Percentiles rank a stretch among this genome's conserved stretches.
Evolutionary conservation across 441 rosid species (phyloP).

Genomic region (Gossypium aridum): DNA sequence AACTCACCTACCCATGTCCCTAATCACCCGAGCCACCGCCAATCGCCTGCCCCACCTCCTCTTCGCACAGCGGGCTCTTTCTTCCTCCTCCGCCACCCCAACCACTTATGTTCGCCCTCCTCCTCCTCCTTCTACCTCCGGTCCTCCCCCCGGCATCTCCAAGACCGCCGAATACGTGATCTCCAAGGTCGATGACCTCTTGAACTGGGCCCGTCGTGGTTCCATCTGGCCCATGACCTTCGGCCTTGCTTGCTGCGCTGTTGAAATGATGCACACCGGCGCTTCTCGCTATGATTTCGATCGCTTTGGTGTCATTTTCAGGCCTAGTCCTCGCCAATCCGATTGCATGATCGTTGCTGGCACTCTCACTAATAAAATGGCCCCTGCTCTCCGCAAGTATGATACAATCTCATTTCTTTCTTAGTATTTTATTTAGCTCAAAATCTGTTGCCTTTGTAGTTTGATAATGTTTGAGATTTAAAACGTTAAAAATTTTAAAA

Average conservation of each 20-base stretch:
- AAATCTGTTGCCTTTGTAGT: background rate
- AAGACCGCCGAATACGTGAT: constrained; percentile 92
- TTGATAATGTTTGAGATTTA: too few species aligned
- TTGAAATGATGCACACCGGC: constrained; percentile 98
- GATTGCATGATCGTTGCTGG: constrained; percentile 99
- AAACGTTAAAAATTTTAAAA: too few species aligned
- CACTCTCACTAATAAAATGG: constrained; percentile 97
- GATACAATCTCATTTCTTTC: constrained; percentile 14
- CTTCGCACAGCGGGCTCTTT: constrained; percentile 34
- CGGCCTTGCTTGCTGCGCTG: constrained; percentile 97
- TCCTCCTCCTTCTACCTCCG: constrained; percentile 48
- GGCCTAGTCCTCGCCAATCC: constrained; percentile 98
- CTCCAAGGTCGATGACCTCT: constrained; percentile 87
- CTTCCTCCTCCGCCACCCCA: constrained; percentile 41
- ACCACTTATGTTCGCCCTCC: constrained; percentile 50
- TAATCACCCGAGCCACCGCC: constrained; percentile 55
- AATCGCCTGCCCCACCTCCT: constrained; percentile 65
- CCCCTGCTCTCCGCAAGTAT: constrained; percentile 97
- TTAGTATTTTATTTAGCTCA: constrained; percentile 10
- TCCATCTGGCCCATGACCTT: constrained; percentile 99
- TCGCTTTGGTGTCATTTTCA: constrained; percentile 86
- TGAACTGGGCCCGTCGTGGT: constrained; percentile 90
- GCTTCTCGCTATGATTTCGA: constrained; percentile 96
- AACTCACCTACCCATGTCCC: constrained; percentile 41
- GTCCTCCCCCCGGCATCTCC: constrained; percentile 52